Conservation (phyloP, 2,329 filamentous ascomycete genomes). For the Fusarium hainanense region DNA sequence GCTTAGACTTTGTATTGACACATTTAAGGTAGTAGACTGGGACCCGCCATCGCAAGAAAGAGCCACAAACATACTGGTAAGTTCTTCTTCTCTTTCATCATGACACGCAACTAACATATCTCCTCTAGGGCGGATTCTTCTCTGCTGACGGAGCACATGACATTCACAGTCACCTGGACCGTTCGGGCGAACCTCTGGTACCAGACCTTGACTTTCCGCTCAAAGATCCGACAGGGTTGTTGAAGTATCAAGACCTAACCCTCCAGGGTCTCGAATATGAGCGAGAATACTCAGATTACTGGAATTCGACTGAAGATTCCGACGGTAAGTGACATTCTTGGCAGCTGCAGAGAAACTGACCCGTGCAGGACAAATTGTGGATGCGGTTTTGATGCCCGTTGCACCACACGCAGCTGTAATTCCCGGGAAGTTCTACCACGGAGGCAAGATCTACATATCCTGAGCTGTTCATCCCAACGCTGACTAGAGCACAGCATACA, state of each 20-base stretch:
- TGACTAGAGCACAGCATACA: constrained; percentile 43
- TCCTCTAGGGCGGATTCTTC: constrained; percentile 43
- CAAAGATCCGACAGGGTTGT: constrained; percentile 41
- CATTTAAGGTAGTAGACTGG: constrained; percentile 47
- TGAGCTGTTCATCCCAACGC: accelerated
- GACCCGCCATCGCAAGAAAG: constrained; percentile 15
- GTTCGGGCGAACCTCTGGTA: constrained; percentile 66
- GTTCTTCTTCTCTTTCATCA: not conserved
- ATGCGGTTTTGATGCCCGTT: constrained; percentile 63
- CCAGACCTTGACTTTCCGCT: constrained; percentile 53
- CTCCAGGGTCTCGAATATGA: constrained; percentile 65
- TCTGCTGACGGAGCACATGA: constrained; percentile 50
- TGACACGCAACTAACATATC: not conserved
- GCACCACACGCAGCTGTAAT: constrained; percentile 62
- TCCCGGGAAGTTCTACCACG: constrained; percentile 57
- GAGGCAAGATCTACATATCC: constrained; percentile 15
- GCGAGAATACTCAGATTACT: constrained; percentile 71
- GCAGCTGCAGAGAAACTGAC: not conserved
- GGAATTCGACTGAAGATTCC: constrained; percentile 65
- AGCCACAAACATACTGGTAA: constrained; percentile 23
- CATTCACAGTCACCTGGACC: constrained; percentile 59
- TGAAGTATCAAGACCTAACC: constrained; percentile 58
- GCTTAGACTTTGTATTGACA: accelerated
- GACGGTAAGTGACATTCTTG: constrained; percentile 54
- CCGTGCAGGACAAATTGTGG: constrained; percentile 59